These are phyloP conservation scores for Amyloporia xantha DNA, from an alignment of 768 basidiomycete species.

Conservation along the genomic window DNA sequence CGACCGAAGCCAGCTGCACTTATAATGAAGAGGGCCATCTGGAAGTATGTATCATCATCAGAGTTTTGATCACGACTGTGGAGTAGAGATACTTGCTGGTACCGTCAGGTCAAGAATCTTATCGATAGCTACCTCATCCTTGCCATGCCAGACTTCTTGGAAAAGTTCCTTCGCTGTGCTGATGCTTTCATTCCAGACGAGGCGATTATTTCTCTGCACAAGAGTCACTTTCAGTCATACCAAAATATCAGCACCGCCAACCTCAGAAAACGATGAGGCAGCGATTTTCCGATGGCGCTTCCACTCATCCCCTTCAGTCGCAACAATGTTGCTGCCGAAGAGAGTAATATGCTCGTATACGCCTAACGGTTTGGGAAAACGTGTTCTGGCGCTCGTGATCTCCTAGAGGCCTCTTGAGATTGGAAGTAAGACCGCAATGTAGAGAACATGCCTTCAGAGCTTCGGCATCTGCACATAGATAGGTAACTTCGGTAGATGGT, in stretches of 20 bases:
- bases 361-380: constrained; percentile 51
- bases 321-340: constrained; percentile 60
- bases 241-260: constrained; percentile 13
- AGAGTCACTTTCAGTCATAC: not conserved
- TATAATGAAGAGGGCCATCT: constrained; percentile 54
- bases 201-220: constrained; percentile 28
- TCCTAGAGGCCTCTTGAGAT: constrained; percentile 30
- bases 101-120: constrained; percentile 48
- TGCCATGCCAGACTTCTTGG: constrained; percentile 39
- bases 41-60: no score
- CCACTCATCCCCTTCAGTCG: constrained; percentile 59
- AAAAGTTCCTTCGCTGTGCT: constrained; percentile 26
- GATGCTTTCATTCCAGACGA: constrained; percentile 34
- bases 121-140: constrained; percentile 34
- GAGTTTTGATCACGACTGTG: no score
- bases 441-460: constrained; percentile 9
- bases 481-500: constrained; percentile 1
- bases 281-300: constrained; percentile 56
- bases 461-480: constrained; percentile 12
- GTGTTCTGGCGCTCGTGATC: constrained; percentile 38
- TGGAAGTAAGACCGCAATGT: not conserved
- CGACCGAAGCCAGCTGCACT: constrained; percentile 52
- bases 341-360: constrained; percentile 39
- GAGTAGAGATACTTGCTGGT: constrained; percentile 37
- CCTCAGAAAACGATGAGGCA: constrained; percentile 62